phyloP scores from a whole-genome alignment of 768 basidiomycete genomes.

The Collybia nuda region DNA sequence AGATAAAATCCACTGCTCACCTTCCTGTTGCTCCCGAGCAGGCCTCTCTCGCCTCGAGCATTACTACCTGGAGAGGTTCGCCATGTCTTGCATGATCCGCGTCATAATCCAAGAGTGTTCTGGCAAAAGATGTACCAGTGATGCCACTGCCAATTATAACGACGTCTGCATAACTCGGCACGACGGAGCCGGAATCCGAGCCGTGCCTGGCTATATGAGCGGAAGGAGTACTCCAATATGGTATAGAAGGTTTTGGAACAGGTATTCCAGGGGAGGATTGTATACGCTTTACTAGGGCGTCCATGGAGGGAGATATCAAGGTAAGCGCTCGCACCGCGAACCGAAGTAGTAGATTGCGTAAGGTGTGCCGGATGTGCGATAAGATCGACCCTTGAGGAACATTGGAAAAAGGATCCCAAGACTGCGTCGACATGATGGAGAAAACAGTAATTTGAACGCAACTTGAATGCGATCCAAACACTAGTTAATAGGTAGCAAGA shows the following conservation, averaged over 20 bases:
- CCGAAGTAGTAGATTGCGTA: slow-evolving; percentile 17
- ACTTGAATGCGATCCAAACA: too few species aligned
- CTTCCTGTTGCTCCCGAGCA: slow-evolving; percentile 77
- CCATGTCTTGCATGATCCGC: slow-evolving; percentile 16
- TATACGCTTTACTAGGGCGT: slow-evolving; percentile 25
- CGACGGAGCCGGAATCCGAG: slow-evolving; percentile 12
- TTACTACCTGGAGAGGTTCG: slow-evolving; percentile 47
- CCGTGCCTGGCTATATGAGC: slow-evolving; percentile 42
- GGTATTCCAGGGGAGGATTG: slow-evolving; percentile 56
- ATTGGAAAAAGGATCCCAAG: too few species aligned
- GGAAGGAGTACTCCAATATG: slow-evolving; percentile 66
- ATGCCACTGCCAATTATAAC: slow-evolving; percentile 81
- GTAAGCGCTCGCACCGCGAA: slow-evolving; percentile 16
- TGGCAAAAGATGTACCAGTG: slow-evolving; percentile 62
- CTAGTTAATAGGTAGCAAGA: too few species aligned
- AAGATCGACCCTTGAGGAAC: background rate
- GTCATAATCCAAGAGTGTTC: slow-evolving; percentile 44
- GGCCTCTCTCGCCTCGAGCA: slow-evolving; percentile 79
- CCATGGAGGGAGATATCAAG: slow-evolving; percentile 17
- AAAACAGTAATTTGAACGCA: background rate
- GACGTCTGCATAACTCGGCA: slow-evolving; percentile 58
- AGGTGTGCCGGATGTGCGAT: slow-evolving; percentile 2
- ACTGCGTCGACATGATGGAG: too few species aligned
- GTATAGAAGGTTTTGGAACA: slow-evolving; percentile 45
- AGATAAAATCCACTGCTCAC: slow-evolving; percentile 30